phyloP scores from a whole-genome alignment of 495 filamentous ascomycete species.

The Annulohypoxylon bovei region DNA sequence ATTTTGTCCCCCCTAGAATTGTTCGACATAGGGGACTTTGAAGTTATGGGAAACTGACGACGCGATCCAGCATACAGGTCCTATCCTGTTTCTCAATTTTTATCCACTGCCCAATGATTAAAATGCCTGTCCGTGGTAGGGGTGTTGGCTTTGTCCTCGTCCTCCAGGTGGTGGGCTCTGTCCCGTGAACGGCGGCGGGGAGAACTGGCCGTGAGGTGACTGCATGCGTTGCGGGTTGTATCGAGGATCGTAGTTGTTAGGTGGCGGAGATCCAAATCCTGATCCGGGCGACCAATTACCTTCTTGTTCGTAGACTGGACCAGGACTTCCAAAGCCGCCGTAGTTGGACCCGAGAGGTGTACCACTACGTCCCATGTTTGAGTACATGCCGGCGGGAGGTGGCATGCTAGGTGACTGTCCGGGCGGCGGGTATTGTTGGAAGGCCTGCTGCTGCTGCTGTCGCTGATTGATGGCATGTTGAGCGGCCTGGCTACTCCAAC shows the following conservation, averaged over 20 bases:
- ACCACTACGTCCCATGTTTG: slow-evolving; percentile 41
- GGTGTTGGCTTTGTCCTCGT: slow-evolving; percentile 46
- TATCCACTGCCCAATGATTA: slow-evolving; percentile 16
- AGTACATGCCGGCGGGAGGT: slow-evolving; percentile 48
- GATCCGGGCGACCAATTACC: slow-evolving; percentile 42
- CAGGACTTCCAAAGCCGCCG: slow-evolving; percentile 29
- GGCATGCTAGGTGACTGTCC: slow-evolving; percentile 33
- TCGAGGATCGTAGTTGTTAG: slow-evolving; percentile 42
- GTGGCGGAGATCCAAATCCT: slow-evolving; percentile 44
- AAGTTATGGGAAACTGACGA: neutral
- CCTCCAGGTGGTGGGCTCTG: slow-evolving; percentile 38
- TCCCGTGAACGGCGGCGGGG: slow-evolving; percentile 22
- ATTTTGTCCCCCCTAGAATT: neutral
- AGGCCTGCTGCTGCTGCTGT: slow-evolving; percentile 68
- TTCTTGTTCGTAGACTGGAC: slow-evolving; percentile 38
- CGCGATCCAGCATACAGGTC: neutral
- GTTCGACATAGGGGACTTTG: neutral
- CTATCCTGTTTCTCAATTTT: neutral
- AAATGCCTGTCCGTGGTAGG: slow-evolving; percentile 55
- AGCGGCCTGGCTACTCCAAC: slow-evolving; percentile 75
- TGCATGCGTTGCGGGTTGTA: slow-evolving; percentile 34
- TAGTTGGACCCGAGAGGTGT: slow-evolving; percentile 29
- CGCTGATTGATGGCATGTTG: slow-evolving; percentile 82
- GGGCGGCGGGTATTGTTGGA: slow-evolving; percentile 53
- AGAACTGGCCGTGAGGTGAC: slow-evolving; percentile 45